A percentile compares a stretch with the other conserved stretches of the same genome.
These are phyloP conservation scores for Globisporangium echinulatum DNA, from an alignment of 352 stramenopile species.

Conservation along the genomic window DNA sequence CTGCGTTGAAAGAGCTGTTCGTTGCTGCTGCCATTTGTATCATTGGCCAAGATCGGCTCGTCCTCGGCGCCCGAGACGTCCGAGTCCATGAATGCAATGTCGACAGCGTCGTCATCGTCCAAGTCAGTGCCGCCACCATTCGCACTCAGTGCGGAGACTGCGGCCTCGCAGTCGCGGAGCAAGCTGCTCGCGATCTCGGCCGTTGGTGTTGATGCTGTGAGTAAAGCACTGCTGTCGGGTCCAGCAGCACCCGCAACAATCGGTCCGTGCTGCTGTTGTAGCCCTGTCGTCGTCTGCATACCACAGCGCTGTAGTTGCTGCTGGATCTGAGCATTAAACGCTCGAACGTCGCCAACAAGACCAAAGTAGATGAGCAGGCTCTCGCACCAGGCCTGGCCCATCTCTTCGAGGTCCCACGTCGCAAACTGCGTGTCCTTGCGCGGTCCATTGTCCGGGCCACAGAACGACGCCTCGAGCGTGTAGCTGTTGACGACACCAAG, in stretches of 20 bases:
- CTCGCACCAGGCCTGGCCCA: constrained; percentile 67
- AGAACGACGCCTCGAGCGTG: constrained; percentile 90
- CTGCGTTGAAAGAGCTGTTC: not conserved
- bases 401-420: constrained; percentile 64
- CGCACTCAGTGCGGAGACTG: constrained; percentile 49
- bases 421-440: constrained; percentile 74
- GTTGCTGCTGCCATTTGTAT: not conserved
- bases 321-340: constrained; percentile 17
- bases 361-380: constrained; percentile 73
- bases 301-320: not conserved
- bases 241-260: not conserved
- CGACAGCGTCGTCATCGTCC: constrained; percentile 7
- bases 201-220: not conserved
- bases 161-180: constrained; percentile 53
- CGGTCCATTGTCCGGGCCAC: constrained; percentile 64
- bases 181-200: constrained; percentile 25
- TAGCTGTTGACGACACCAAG: constrained; percentile 82
- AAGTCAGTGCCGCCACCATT: constrained; percentile 20
- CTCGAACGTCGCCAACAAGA: constrained; percentile 40
- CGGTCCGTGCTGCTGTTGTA: not conserved
- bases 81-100: constrained; percentile 30
- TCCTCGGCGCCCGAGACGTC: constrained; percentile 62
- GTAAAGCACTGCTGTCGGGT: not conserved
- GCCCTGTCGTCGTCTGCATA: not conserved
- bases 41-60: constrained; percentile 31